phyloP scores from a whole-genome alignment of 225 moss, liverwort and hornwort species.

The Straminergon stramineum region DNA sequence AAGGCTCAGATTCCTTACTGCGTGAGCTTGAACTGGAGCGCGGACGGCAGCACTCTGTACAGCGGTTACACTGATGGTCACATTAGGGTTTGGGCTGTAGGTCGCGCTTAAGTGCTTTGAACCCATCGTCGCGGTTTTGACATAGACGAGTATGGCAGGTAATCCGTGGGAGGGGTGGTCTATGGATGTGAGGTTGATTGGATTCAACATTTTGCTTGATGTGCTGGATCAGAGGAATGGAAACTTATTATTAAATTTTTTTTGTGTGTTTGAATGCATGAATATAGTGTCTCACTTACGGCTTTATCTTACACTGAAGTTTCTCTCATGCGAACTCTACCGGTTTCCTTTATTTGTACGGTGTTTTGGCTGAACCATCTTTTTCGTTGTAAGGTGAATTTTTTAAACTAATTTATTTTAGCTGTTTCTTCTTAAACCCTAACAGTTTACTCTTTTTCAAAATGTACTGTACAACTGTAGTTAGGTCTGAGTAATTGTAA shows the following conservation, averaged over 20 bases:
- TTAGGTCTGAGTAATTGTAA: too few relatives aligned
- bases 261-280: background rate
- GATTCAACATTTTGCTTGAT: background rate
- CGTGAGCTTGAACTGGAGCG: conserved; percentile 82
- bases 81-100: conserved; percentile 89
- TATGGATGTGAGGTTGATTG: background rate
- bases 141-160: background rate
- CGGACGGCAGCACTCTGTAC: conserved; percentile 85
- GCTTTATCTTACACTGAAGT: background rate
- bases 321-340: background rate
- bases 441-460: background rate
- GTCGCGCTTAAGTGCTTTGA: conserved; percentile 34
- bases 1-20: conserved; percentile 90
- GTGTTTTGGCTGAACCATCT: background rate
- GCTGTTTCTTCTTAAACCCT: background rate
- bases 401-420: background rate
- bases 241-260: background rate
- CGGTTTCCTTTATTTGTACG: background rate
- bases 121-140: background rate
- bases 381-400: too few relatives aligned
- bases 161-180: background rate
- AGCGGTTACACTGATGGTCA: conserved; percentile 89
- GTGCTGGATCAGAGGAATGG: background rate
- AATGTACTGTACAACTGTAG: too few relatives aligned
- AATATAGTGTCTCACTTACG: background rate